These are phyloP conservation scores for Fagopyrum tataricum DNA, from an alignment of 148 eudicot species.

Conservation along the genomic window DNA sequence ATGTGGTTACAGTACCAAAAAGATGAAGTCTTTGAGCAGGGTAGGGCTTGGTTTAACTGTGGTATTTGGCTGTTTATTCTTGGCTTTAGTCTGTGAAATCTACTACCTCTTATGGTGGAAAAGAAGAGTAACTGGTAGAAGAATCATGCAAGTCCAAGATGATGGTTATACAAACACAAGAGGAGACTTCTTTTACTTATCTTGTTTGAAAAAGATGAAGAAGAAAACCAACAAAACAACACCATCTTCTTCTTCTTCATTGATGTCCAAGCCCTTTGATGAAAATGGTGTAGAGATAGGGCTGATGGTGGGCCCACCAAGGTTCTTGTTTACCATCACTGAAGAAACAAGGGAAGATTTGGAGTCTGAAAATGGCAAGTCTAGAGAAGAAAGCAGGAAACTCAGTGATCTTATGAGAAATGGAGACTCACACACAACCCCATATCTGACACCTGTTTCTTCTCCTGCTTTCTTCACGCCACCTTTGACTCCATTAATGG, in stretches of 20 bases:
- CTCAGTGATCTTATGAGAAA: conserved; percentile 38
- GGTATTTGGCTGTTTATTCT: conserved; percentile 51
- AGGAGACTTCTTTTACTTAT: conserved; percentile 32
- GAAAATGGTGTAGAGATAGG: conserved; percentile 22
- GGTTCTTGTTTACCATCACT: conserved; percentile 64
- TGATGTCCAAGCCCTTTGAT: conserved; percentile 22
- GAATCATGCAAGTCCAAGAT: not conserved
- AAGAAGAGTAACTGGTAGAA: conserved; percentile 37
- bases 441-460: conserved; percentile 50
- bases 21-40: conserved; percentile 55
- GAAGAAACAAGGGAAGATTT: conserved; percentile 79
- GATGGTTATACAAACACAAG: conserved; percentile 7
- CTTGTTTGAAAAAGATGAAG: conserved; percentile 31
- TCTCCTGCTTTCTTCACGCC: conserved; percentile 64
- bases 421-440: conserved; percentile 26
- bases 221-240: conserved; percentile 8
- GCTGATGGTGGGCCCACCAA: conserved; percentile 42
- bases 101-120: conserved; percentile 87
- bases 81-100: conserved; percentile 63
- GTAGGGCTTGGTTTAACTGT: conserved; percentile 66
- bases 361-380: conserved; percentile 54
- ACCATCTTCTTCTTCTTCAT: conserved; percentile 19
- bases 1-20: not conserved
- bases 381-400: conserved; percentile 31
- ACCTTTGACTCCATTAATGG: conserved; percentile 36